Evolutionary conservation across 2,329 filamentous ascomycete species (phyloP).

Genomic region (Amylocarpus encephaloides): DNA sequence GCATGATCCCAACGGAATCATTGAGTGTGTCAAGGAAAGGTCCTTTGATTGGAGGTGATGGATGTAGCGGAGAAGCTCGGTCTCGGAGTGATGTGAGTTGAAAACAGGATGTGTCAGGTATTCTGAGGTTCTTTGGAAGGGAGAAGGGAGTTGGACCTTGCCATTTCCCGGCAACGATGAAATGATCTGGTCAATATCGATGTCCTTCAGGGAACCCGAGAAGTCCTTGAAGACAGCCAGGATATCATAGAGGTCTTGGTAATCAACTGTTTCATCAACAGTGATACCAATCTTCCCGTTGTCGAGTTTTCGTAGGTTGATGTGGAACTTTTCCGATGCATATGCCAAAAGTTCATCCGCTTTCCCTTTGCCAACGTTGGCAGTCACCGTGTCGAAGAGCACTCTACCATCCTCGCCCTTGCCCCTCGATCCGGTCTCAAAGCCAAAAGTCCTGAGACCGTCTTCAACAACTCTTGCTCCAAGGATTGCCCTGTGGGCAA

Average conservation of each 20-base stretch:
- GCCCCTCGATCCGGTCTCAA: constrained; percentile 53
- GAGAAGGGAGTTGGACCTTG: constrained; percentile 43
- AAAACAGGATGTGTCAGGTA: constrained; percentile 90
- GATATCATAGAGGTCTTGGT: constrained; percentile 50
- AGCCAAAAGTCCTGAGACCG: constrained; percentile 56
- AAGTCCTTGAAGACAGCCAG: constrained; percentile 46
- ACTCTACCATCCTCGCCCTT: constrained; percentile 50
- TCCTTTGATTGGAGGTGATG: constrained; percentile 91
- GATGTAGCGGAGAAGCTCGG: constrained; percentile 89
- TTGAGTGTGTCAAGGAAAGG: constrained; percentile 87
- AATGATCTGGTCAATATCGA: constrained; percentile 36
- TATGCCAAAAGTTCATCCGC: constrained; percentile 46
- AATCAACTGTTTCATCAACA: constrained; percentile 66
- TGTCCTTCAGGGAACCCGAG: constrained; percentile 15
- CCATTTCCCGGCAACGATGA: constrained; percentile 36
- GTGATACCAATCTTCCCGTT: constrained; percentile 63
- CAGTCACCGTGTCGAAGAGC: constrained; percentile 74
- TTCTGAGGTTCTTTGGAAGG: constrained; percentile 62
- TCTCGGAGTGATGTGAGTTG: constrained; percentile 92
- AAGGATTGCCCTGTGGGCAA: constrained; percentile 71
- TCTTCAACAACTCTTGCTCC: constrained; percentile 64
- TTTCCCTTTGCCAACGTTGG: constrained; percentile 48
- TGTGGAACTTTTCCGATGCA: constrained; percentile 43
- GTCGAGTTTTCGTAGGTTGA: constrained; percentile 59
- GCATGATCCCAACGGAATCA: constrained; percentile 95